Evolutionary conservation across 805 yeast genomes (phyloP).

Genomic region (Candida sanyiensis): DNA sequence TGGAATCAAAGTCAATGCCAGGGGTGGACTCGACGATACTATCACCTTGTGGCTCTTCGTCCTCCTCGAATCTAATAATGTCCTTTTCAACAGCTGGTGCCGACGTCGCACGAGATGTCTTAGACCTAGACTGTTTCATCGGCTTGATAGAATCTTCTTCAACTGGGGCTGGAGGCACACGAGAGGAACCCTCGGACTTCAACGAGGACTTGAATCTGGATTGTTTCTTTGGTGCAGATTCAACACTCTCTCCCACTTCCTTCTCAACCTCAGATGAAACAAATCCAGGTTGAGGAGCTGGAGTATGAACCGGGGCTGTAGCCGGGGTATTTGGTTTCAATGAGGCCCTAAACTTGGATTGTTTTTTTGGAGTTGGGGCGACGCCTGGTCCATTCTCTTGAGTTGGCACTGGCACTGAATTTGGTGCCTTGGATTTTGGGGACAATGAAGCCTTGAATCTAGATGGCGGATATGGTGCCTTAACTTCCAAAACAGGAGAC

Average conservation of each 20-base stretch:
- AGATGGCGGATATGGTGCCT: too few relatives aligned
- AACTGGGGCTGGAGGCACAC: too few relatives aligned
- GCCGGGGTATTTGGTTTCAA: background rate
- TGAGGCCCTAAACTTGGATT: background rate
- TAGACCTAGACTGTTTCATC: too few relatives aligned
- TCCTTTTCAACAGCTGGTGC: background rate
- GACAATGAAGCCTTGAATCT: background rate
- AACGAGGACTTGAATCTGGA: conserved; percentile 25
- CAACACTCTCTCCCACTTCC: background rate
- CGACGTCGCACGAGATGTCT: background rate
- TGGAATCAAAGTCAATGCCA: conserved; percentile 12
- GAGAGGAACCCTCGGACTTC: too few relatives aligned
- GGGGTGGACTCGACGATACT: too few relatives aligned
- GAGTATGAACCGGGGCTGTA: background rate
- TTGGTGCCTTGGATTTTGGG: too few relatives aligned
- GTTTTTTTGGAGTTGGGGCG: too few relatives aligned
- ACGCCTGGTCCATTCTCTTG: too few relatives aligned
- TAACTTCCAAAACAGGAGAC: conserved; percentile 4
- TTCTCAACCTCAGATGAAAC: too few relatives aligned
- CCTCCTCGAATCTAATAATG: background rate
- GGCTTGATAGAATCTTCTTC: too few relatives aligned
- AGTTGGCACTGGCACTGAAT: too few relatives aligned
- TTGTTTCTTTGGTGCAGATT: background rate
- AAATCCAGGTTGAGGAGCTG: background rate
- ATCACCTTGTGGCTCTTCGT: background rate